Evolutionary conservation across 2,329 filamentous ascomycete species (phyloP).

Genomic region (Botrytis aclada): DNA sequence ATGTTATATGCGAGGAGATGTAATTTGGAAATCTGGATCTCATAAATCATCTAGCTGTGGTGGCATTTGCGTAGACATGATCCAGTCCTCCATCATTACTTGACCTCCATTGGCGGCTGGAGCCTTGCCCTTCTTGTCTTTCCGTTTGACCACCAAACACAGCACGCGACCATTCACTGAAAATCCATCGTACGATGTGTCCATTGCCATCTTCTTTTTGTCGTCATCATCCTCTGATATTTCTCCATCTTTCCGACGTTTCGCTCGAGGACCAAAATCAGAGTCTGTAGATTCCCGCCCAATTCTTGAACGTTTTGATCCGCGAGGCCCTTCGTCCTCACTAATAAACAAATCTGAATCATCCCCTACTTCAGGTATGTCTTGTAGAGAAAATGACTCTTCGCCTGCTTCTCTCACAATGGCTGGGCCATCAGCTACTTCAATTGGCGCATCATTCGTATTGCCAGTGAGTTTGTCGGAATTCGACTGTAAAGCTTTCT

Average conservation of each 20-base stretch:
- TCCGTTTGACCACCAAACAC: constrained; percentile 81
- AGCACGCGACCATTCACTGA: constrained; percentile 91
- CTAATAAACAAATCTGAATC: constrained; percentile 38
- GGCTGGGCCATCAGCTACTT: constrained; percentile 36
- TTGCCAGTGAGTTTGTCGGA: constrained; percentile 59
- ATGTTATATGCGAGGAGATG: background rate
- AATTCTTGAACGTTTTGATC: constrained; percentile 35
- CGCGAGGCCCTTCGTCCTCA: constrained; percentile 34
- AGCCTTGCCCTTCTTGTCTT: constrained; percentile 50
- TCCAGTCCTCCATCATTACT: constrained; percentile 81
- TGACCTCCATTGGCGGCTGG: constrained; percentile 47
- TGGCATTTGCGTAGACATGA: constrained; percentile 69
- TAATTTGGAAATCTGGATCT: background rate
- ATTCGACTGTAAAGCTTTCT: constrained; percentile 48
- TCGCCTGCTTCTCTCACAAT: constrained; percentile 33
- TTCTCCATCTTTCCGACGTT: constrained; percentile 45
- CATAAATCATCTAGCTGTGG: constrained; percentile 28
- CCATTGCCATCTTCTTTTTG: constrained; percentile 87
- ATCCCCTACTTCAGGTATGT: constrained; percentile 30
- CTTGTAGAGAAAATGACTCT: constrained; percentile 27
- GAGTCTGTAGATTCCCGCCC: constrained; percentile 30
- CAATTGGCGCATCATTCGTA: constrained; percentile 48
- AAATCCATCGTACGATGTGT: constrained; percentile 91
- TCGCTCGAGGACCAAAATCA: constrained; percentile 39
- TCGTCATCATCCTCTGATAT: constrained; percentile 51